These are phyloP conservation scores for Cupressus sempervirens DNA, from an alignment of 75 land plant species.

Conservation along the genomic window DNA sequence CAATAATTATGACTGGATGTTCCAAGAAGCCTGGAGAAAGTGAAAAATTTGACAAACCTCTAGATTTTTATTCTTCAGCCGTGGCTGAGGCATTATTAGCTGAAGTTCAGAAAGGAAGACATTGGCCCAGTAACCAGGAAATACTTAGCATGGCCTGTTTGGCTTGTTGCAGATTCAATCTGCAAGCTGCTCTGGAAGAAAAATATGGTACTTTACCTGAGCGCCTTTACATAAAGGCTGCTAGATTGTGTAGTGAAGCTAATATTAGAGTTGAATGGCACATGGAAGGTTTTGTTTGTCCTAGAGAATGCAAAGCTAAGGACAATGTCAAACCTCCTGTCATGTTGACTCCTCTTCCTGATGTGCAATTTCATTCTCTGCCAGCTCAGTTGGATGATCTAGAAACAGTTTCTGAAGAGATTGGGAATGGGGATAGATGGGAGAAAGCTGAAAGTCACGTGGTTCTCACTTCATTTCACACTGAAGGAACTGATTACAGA, in stretches of 20 bases:
- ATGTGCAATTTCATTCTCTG: neutral
- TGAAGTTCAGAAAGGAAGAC: conserved; percentile 40
- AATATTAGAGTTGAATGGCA: conserved; percentile 70
- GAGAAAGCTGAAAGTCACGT: conserved; percentile 59
- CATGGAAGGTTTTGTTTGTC: conserved; percentile 72
- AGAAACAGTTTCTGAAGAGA: conserved; percentile 8
- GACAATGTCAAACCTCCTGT: conserved; percentile 2
- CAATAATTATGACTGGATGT: conserved; percentile 13
- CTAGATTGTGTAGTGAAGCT: conserved; percentile 79
- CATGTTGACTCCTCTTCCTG: conserved; percentile 18
- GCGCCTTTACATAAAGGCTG: conserved; percentile 60
- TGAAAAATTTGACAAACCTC: conserved; percentile 19
- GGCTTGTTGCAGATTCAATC: conserved; percentile 62
- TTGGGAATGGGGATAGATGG: conserved; percentile 14
- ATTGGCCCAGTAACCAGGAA: conserved; percentile 58
- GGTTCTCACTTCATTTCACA: conserved; percentile 31
- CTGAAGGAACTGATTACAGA: conserved; percentile 3
- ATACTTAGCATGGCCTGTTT: conserved; percentile 64
- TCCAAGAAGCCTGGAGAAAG: conserved; percentile 22
- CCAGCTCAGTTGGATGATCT: conserved; percentile 3
- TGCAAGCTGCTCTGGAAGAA: conserved; percentile 46
- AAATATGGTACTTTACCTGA: conserved; percentile 65
- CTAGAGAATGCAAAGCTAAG: conserved; percentile 52
- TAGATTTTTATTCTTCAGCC: conserved; percentile 35
- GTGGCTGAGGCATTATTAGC: conserved; percentile 45